Evolutionary conservation across 2,329 filamentous ascomycete species (phyloP).

Genomic region (Colletotrichum endophyticum): DNA sequence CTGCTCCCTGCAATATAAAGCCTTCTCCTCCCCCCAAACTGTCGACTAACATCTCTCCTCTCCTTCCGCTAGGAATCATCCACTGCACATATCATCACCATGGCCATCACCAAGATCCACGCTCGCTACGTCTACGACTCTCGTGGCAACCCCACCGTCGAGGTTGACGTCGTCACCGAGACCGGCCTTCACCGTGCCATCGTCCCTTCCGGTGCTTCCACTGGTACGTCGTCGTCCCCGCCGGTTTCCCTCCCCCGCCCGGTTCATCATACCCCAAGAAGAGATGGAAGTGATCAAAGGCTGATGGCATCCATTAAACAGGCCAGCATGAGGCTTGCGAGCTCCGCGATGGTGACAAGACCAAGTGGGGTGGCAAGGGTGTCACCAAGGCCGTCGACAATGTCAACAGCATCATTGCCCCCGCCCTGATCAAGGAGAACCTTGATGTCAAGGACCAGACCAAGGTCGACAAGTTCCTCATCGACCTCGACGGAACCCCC

Average conservation of each 20-base stretch:
- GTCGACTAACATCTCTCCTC: neutral
- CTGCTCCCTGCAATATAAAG: constrained; percentile 16
- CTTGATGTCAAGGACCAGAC: constrained; percentile 88
- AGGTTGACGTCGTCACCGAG: constrained; percentile 93
- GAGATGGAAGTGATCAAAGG: constrained; percentile 29
- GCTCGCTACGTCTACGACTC: constrained; percentile 98
- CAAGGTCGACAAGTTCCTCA: constrained; percentile 84
- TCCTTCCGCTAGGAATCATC: constrained; percentile 4
- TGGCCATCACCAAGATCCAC: constrained; percentile 91
- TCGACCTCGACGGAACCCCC: constrained; percentile 80
- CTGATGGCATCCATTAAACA: constrained; percentile 38
- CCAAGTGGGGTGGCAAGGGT: constrained; percentile 87
- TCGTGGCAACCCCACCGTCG: constrained; percentile 95
- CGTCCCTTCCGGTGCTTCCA: constrained; percentile 91
- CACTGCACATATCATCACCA: constrained; percentile 51
- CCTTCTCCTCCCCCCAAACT: constrained; percentile 8
- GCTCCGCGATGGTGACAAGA: constrained; percentile 88
- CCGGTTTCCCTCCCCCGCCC: constrained; percentile 2
- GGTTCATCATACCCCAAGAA: neutral
- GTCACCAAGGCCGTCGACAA: constrained; percentile 86
- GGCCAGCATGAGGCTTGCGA: constrained; percentile 91
- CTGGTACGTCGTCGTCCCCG: constrained; percentile 62
- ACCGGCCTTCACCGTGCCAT: constrained; percentile 93
- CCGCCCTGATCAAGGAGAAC: constrained; percentile 81
- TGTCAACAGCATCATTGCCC: constrained; percentile 82